Base-by-base conservation (phyloP, 257 asterid genomes). In the Echium plantagineum region DNA sequence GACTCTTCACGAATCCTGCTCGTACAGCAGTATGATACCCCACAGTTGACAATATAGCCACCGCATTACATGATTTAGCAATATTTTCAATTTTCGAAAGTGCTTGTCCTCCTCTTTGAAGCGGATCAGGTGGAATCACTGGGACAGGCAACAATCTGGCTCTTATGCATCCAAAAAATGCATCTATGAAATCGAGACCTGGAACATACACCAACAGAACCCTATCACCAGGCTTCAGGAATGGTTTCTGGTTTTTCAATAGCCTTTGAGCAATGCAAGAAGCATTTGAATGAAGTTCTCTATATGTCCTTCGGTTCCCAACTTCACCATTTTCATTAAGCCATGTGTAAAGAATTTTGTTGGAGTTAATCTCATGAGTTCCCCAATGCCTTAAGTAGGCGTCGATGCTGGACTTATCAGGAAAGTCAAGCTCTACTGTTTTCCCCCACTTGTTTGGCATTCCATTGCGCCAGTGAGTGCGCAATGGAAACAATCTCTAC, bases 101-200 rank as follows among this genome's bases (percentile, higher is more conserved):
- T 48, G 94, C 90, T 54, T 87, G 96, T 47, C 96, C 96, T 1
- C 96, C 96, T 72, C 90, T 78, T 69, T 89, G 96, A 58, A 85
- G 86, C 30, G 96, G 96, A 73, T 89, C 96, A 2, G 96, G 88
- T 18, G 96, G 96, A 59, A 89, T 86, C 24, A 78, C 94, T 0
- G 96, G 96, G 52, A 89, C 95, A 18, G 96, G 96, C 55, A 89
- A 67, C 2, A 89, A 81, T 63, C 85, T 60, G n/a, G 95, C 81
- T 73, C 90, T 60, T 59, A 89, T 68, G 71, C 96, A 89, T 58
- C 95, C 96, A 31, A 89, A 89, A 76, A 89, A 89, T 55, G 95
- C 81, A 67, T 89, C 96, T 18, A 85, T 52, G 64, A 89, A 89
- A 24, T 89, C 95, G 0, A 89, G 74, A 21, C 96, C 95, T 0